Conservation (phyloP, 192 early-diverging fungal genomes). For the Umbelopsis sp. region DNA sequence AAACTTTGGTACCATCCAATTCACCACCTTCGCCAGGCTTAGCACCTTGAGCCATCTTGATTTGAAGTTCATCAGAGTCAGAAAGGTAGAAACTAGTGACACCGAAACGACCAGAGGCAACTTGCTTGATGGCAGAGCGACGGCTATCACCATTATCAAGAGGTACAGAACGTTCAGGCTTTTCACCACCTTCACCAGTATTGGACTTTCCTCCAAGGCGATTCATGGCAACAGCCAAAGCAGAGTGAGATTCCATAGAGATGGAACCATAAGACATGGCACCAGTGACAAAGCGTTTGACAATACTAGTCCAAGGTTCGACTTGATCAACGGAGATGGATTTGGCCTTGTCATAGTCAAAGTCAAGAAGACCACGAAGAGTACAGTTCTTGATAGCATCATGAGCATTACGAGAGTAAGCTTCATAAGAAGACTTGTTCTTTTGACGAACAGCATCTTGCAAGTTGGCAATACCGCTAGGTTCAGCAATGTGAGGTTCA, state of each 20-base stretch:
- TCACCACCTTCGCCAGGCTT: slow-evolving; percentile 97
- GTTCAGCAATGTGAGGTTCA: slow-evolving; percentile 90
- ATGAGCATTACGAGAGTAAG: slow-evolving; percentile 77
- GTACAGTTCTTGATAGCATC: slow-evolving; percentile 90
- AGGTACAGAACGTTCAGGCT: slow-evolving; percentile 78
- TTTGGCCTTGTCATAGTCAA: slow-evolving; percentile 72
- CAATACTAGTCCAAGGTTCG: slow-evolving; percentile 96
- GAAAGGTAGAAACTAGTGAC: slow-evolving; percentile 94
- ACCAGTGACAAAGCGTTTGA: slow-evolving; percentile 95
- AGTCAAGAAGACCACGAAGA: slow-evolving; percentile 91
- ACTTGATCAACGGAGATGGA: slow-evolving; percentile 91
- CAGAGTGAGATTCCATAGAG: slow-evolving; percentile 89
- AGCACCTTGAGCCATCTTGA: slow-evolving; percentile 99
- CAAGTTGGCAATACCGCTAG: slow-evolving; percentile 81
- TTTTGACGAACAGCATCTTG: slow-evolving; percentile 95
- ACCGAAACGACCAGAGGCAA: slow-evolving; percentile 97
- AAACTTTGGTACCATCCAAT: slow-evolving; percentile 72
- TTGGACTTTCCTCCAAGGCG: slow-evolving; percentile 95
- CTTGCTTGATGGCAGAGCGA: slow-evolving; percentile 98
- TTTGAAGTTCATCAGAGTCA: slow-evolving; percentile 96
- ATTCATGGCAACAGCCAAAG: slow-evolving; percentile 96
- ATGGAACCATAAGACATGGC: slow-evolving; percentile 99
- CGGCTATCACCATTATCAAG: slow-evolving; percentile 73
- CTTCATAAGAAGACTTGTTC: slow-evolving; percentile 85
- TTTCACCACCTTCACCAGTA: slow-evolving; percentile 98